These are phyloP conservation scores for Tuber microsphaerosporum DNA, from an alignment of 495 filamentous ascomycete species.

Conservation along the genomic window DNA sequence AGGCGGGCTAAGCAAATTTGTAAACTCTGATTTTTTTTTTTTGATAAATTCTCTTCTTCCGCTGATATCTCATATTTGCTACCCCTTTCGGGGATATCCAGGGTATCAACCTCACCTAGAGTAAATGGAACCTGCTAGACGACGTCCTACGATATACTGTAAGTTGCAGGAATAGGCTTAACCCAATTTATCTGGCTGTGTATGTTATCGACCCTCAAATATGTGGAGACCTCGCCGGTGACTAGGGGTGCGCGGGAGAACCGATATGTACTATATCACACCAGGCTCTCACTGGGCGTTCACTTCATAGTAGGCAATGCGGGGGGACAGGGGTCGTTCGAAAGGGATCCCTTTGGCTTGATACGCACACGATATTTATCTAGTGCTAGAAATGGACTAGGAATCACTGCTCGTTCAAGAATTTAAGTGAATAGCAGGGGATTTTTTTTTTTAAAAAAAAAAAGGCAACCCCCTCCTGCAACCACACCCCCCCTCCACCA, in stretches of 20 bases:
- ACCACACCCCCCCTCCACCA: too few relatives aligned
- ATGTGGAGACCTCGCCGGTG: not conserved
- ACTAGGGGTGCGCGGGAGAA: not conserved
- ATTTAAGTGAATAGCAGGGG: slow-evolving; percentile 38
- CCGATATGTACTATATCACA: too few relatives aligned
- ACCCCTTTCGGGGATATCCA: not conserved
- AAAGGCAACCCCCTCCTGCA: too few relatives aligned
- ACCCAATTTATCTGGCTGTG: not conserved
- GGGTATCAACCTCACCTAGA: not conserved
- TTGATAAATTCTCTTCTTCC: not conserved
- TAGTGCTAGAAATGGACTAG: slow-evolving; percentile 21
- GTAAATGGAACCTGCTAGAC: not conserved
- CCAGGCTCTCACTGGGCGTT: too few relatives aligned
- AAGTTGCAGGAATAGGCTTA: not conserved
- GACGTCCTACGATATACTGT: too few relatives aligned
- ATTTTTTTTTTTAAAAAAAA: slow-evolving; percentile 7
- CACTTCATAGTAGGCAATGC: slow-evolving; percentile 4
- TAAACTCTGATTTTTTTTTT: not conserved
- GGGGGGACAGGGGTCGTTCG: slow-evolving; percentile 42
- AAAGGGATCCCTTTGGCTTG: slow-evolving; percentile 42
- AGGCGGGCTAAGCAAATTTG: not conserved
- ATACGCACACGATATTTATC: slow-evolving; percentile 42
- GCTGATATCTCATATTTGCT: not conserved
- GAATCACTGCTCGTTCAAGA: slow-evolving; percentile 13
- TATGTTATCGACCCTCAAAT: not conserved